phyloP scores from a whole-genome alignment of 1,139 yeast species.

The Protomyces pachydermus region DNA sequence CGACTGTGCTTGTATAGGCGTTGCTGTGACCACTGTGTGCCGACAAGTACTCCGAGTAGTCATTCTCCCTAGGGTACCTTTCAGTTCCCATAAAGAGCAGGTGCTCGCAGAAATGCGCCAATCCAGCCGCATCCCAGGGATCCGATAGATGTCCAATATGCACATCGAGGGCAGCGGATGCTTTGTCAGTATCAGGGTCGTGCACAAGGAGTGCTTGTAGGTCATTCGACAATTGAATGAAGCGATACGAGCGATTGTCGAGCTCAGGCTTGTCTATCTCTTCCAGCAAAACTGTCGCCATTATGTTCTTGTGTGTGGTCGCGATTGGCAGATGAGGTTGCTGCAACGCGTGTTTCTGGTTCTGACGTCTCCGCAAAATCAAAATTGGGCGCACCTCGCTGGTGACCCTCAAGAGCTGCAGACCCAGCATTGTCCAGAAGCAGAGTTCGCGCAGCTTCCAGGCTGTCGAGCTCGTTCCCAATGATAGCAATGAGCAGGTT shows the following conservation, averaged over 20 bases:
- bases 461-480: background rate
- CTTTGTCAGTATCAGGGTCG: conserved; percentile 79
- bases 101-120: conserved; percentile 97
- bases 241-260: conserved; percentile 47
- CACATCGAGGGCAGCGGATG: conserved; percentile 91
- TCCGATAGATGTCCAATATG: conserved; percentile 87
- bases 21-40: conserved; percentile 65
- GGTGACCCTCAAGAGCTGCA: too few species aligned
- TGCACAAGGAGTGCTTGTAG: conserved; percentile 71
- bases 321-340: background rate
- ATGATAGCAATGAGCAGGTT: background rate
- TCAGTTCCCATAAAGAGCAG: conserved; percentile 93
- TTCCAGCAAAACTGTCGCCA: conserved; percentile 2
- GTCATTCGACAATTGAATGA: conserved; percentile 60
- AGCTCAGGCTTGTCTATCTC: conserved; percentile 20
- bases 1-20: conserved; percentile 85
- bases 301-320: background rate
- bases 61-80: conserved; percentile 88
- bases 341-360: background rate
- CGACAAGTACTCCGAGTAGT: conserved; percentile 70
- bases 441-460: background rate
- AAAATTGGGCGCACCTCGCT: background rate
- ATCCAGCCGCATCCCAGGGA: conserved; percentile 66
- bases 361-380: background rate
- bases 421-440: too few species aligned